Base-by-base conservation (phyloP, 768 basidiomycete genomes). In the Suillus paluster region DNA sequence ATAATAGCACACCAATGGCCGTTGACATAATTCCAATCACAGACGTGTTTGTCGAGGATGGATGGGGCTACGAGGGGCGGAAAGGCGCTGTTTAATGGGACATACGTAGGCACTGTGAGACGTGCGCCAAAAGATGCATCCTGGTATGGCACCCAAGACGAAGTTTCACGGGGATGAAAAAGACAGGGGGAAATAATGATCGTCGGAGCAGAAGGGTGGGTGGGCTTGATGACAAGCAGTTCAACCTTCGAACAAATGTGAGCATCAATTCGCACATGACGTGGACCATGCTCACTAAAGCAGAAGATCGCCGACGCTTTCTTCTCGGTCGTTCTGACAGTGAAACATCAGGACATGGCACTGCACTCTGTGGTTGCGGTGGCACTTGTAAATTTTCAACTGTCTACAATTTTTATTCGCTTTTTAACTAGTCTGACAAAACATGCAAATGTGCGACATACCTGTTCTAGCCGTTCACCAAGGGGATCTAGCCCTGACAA, bases 1-100 rank as follows among this genome's bases (percentile, higher is more conserved):
- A 86, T 61, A 33, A 81, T 70, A 10, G 79, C 84, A 62, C 77
- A 73, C 85, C 86, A 86, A 66, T 83, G 86, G 5, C 86, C 86
- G 61, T 79, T 72, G 54, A 71, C 68, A 76, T 83, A 86, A 50
- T 72, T 73, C 85, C 85, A 86, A 9, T 75, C 67, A 12, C 78
- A 71, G 0, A 79, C 68, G 9, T 63, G 62, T 33, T 78, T 77
- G n/a, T 65, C 39, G 14, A 68, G 58, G 10, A 66, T 42, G 63
- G 62, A 38, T 57, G 67, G 57, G 59, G 61, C 61, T 56, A 70
- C 70, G 79, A 64, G 75, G 6, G 83, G 84, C 49, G 85, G 84
- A 66, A 80, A 80, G n/a, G 71, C 68, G 25, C 73, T 70, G 69
- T 86, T 87, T 63, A 81, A 78, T 27, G 74, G 75, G 3, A 79